phyloP scores from a whole-genome alignment of 371 early-diverging fungal species.

The Rhizopus sp. region DNA sequence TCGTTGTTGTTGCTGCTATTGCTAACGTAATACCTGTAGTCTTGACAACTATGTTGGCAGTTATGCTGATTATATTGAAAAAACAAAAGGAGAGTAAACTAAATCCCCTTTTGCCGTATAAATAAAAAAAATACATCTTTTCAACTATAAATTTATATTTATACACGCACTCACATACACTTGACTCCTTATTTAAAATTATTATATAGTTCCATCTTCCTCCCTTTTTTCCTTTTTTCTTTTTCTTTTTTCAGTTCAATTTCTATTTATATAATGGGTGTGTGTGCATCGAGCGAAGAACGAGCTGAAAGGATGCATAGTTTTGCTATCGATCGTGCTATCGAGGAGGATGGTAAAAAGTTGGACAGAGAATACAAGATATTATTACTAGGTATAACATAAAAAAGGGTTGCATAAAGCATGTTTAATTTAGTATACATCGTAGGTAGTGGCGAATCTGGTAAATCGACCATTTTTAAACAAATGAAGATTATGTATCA shows the following conservation, averaged over 20 bases:
- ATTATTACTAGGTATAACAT: constrained; percentile 62
- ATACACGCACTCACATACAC: not conserved
- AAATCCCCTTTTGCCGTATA: constrained; percentile 16
- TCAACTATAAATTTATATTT: constrained; percentile 17
- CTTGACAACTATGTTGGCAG: constrained; percentile 64
- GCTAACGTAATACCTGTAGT: constrained; percentile 12
- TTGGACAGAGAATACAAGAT: constrained; percentile 71
- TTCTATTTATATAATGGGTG: constrained; percentile 49
- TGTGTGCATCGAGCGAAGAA: constrained; percentile 70
- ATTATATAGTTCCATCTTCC: constrained; percentile 14
- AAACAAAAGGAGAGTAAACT: constrained; percentile 17
- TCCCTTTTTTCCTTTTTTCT: constrained; percentile 12
- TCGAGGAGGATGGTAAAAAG: constrained; percentile 68
- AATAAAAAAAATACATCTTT: constrained; percentile 12
- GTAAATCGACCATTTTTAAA: constrained; percentile 91
- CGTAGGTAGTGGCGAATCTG: constrained; percentile 85
- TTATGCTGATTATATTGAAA: constrained; percentile 57
- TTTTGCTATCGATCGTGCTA: constrained; percentile 57
- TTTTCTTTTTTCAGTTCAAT: constrained; percentile 7
- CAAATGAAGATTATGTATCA: constrained; percentile 95
- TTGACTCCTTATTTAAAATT: constrained; percentile 10
- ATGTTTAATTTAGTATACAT: not conserved
- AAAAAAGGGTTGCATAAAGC: not conserved
- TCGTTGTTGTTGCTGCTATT: not conserved
- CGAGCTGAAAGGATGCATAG: constrained; percentile 56